Percentiles rank a stretch among this genome's conserved stretches.
Evolutionary conservation across 2,329 filamentous ascomycete species (phyloP).

Genomic region (Neonectria coccinea): DNA sequence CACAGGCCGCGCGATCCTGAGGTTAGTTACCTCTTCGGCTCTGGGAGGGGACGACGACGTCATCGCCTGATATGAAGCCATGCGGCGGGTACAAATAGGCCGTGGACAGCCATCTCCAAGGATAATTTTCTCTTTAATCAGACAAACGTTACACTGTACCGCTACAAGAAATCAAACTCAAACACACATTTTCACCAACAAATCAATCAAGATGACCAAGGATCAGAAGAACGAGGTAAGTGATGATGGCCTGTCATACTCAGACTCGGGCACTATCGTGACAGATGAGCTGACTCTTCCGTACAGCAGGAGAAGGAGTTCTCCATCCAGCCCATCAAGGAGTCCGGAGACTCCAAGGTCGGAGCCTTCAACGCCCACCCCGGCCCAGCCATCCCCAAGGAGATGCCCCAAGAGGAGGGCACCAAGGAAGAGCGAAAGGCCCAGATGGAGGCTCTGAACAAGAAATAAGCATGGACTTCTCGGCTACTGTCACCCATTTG

Average conservation of each 20-base stretch:
- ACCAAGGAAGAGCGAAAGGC: conserved; percentile 76
- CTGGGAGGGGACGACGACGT: conserved; percentile 39
- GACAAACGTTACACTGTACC: conserved; percentile 12
- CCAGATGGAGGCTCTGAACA: conserved; percentile 75
- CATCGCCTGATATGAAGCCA: conserved; percentile 35
- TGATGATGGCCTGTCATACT: neutral
- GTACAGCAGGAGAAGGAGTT: conserved; percentile 58
- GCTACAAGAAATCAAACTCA: conserved; percentile 13
- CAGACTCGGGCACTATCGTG: neutral
- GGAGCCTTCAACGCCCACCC: conserved; percentile 66
- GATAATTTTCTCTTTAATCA: conserved; percentile 10
- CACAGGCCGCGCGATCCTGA: conserved; percentile 39
- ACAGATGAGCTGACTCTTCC: conserved; percentile 23
- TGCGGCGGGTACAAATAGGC: conserved; percentile 41
- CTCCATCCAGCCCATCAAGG: conserved; percentile 59
- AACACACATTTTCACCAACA: conserved; percentile 17
- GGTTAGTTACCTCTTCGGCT: conserved; percentile 26
- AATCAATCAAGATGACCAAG: conserved; percentile 45
- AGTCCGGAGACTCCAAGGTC: conserved; percentile 59
- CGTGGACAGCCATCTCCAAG: conserved; percentile 21
- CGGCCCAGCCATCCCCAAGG: conserved; percentile 67
- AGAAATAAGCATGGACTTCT: conserved; percentile 48
- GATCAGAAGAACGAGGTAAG: conserved; percentile 49
- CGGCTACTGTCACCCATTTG: neutral
- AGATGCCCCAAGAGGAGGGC: conserved; percentile 67